Evolutionary conservation across 1,139 yeast genomes (phyloP).

Genomic region (Nadsonia commutata): DNA sequence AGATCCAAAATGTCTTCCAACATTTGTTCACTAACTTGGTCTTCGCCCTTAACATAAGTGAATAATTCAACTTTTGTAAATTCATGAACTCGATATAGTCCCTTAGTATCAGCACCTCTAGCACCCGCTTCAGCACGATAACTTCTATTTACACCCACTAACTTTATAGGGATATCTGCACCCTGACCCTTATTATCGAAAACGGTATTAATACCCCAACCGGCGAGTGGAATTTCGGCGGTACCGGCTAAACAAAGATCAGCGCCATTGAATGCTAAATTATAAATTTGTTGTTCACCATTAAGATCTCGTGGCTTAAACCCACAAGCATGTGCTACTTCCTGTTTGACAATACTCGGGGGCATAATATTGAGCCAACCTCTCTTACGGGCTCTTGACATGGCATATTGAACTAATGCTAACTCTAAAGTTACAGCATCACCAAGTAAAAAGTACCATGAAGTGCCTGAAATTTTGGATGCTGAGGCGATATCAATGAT

Average conservation of each 20-base stretch:
- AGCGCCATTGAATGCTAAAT: conserved; percentile 28
- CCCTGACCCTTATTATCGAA: conserved; percentile 14
- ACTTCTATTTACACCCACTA: conserved; percentile 75
- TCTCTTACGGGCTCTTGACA: conserved; percentile 44
- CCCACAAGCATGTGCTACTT: conserved; percentile 79
- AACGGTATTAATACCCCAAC: conserved; percentile 35
- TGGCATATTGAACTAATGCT: conserved; percentile 70
- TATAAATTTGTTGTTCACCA: conserved; percentile 75
- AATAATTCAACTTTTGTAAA: conserved; percentile 94
- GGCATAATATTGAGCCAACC: conserved; percentile 70
- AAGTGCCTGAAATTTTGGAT: conserved; percentile 63
- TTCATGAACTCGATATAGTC: conserved; percentile 90
- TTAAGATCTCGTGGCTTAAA: conserved; percentile 87
- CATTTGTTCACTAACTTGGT: conserved; percentile 31
- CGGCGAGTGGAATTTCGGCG: conserved; percentile 91
- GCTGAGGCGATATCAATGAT: conserved; percentile 62
- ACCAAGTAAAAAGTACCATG: conserved; percentile 76
- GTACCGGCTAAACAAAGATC: conserved; percentile 76
- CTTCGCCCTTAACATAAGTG: conserved; percentile 43
- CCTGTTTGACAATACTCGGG: conserved; percentile 72
- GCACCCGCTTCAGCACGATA: conserved; percentile 98
- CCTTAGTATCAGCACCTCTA: conserved; percentile 83
- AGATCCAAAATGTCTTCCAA: conserved; percentile 48
- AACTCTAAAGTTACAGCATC: conserved; percentile 86
- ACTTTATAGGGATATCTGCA: conserved; percentile 33